These are phyloP conservation scores for Sphaerulina musiva DNA, from an alignment of 2,329 filamentous ascomycete species.

Conservation along the genomic window DNA sequence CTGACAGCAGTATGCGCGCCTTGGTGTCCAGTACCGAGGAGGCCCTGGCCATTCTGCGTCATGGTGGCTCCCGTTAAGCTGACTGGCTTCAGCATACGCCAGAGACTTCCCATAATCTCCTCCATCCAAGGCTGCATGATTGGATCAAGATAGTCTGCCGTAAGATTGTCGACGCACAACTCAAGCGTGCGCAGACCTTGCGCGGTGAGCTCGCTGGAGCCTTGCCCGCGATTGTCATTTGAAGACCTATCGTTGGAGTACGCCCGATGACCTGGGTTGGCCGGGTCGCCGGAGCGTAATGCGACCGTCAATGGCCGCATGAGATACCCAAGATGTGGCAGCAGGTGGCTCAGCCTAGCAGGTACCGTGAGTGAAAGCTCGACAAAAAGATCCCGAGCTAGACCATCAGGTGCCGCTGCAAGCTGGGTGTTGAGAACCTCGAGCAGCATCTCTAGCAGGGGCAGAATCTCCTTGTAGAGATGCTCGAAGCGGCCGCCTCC, in stretches of 20 bases:
- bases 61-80: conserved; percentile 60
- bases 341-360: conserved; percentile 82
- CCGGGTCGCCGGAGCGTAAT: conserved; percentile 61
- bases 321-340: conserved; percentile 90
- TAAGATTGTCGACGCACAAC: conserved; percentile 95
- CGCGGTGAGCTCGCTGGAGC: conserved; percentile 67
- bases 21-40: conserved; percentile 56
- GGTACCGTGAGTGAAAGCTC: conserved; percentile 95
- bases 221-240: conserved; percentile 21
- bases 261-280: conserved; percentile 40
- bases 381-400: conserved; percentile 91
- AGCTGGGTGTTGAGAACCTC: conserved; percentile 95
- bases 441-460: conserved; percentile 91
- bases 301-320: conserved; percentile 98
- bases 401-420: conserved; percentile 79
- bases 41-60: conserved; percentile 15
- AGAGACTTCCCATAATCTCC: conserved; percentile 94
- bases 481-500: conserved; percentile 96
- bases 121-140: conserved; percentile 99
- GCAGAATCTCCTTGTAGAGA: conserved; percentile 95
- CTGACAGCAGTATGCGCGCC: conserved; percentile 97
- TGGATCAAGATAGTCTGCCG: conserved; percentile 92
- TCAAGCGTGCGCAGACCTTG: conserved; percentile 91
- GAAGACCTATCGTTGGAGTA: conserved; percentile 22
- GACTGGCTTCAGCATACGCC: conserved; percentile 87